Conservation (phyloP, 768 basidiomycete genomes). For the Russula olivacea region DNA sequence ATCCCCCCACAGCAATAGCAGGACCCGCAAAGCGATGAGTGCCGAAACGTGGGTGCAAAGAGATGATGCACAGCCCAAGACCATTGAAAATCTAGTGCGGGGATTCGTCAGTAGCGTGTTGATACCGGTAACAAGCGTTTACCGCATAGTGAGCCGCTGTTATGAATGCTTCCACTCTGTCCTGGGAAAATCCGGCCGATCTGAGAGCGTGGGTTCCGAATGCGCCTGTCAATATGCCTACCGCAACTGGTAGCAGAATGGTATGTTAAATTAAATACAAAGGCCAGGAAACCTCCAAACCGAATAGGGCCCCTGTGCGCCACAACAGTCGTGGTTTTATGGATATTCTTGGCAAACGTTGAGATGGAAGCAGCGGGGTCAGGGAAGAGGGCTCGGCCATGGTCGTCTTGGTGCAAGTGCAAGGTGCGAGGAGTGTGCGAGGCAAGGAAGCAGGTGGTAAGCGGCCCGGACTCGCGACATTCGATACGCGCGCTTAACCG, state of each 20-base stretch:
- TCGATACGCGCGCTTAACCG: background rate
- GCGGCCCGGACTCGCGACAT: background rate
- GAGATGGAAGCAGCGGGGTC: constrained; percentile 28
- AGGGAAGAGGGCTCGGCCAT: constrained; percentile 28
- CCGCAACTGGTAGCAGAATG: constrained; percentile 31
- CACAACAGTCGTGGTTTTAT: constrained; percentile 24
- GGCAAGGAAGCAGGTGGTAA: background rate
- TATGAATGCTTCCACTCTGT: constrained; percentile 53
- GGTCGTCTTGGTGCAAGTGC: background rate
- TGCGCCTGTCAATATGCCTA: constrained; percentile 56
- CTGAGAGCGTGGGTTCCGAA: constrained; percentile 64
- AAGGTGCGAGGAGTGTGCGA: too few species aligned
- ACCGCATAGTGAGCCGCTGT: constrained; percentile 63
- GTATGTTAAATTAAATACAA: background rate
- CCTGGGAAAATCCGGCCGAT: constrained; percentile 43
- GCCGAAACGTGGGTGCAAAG: constrained; percentile 56
- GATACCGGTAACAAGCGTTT: background rate
- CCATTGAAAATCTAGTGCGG: constrained; percentile 57
- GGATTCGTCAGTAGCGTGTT: background rate
- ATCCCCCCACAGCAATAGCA: constrained; percentile 51
- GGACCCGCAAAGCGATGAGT: constrained; percentile 60
- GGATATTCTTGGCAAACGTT: constrained; percentile 2
- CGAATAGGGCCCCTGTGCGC: constrained; percentile 21
- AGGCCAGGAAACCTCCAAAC: background rate
- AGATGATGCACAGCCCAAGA: constrained; percentile 55